Evolutionary conservation across 805 yeast genomes (phyloP), one percentile per base, ranked within the genome.

Genomic region (Brettanomyces custersianus): DNA sequence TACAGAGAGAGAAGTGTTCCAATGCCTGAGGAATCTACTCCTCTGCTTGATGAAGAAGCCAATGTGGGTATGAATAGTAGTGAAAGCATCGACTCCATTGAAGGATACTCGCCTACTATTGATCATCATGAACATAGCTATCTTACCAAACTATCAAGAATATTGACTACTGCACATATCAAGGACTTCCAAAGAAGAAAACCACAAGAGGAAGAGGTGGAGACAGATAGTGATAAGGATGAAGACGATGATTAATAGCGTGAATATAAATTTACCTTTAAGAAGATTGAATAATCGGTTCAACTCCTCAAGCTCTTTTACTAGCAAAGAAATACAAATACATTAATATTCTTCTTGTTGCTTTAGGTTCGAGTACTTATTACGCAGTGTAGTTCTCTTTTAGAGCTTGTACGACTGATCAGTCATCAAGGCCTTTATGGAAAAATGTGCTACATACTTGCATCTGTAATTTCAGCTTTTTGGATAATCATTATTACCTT

Each of bases 141-240:
- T 1, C 55, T 77, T 31, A 62, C 62, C 26, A 57, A 60, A 20
- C 55, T 78, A n/a, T 61, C 74, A 4, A 68, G 68, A 34, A 71
- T 74, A 1, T 64, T 83, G 46, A 80, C 78, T 10, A 70, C 66
- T 55, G 95, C 95, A 0, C 95, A 85, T 49, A 77, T 83, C 26
- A 79, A 80, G 51, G 95, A 85, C 60, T 85, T 85, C 65, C 92
- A 85, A 58, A 70, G 88, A 48, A 69, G 77, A 37, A 70, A 65
- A 45, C 47, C 51, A 5, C 47, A 49, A 7, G 49, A 45, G 4
- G 27, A 22, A 24, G 38, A 32, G 7, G 38, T 34, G 6, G 39
- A 27, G 11, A 23, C 18, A 4, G 46, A 38, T 4, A 44, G 33
- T 17, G 40, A 31, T 22, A 30, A 20, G n/a, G n/a, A n/a, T 8